Evolutionary conservation across 78 protist species (phyloP), one percentile per base, ranked within the genome.

Genomic region (Dictyostelium discoideum): DNA sequence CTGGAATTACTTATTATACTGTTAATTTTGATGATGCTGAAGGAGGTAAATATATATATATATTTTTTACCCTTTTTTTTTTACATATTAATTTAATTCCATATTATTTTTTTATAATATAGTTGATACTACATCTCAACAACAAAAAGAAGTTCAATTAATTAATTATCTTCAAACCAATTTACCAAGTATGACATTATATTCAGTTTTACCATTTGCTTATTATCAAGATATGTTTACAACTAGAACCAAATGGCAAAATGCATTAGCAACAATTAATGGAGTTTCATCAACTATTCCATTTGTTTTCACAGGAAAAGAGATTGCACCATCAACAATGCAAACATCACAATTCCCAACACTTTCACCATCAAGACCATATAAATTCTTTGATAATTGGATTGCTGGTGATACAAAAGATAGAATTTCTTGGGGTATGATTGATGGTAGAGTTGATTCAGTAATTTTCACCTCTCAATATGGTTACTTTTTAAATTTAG

Each of bases 11-110:
- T 24, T 86, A 77, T n/a, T 86, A 86, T 65, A 77, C 78, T 3
- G 24, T 86, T n/a, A 77, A 77, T 37, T 86, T 86, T 57, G 92
- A 86, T 86, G 92, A 86, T 57, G 92, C 92, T n/a, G 85, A 74
- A 76, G 92, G 92, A 74, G 83, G 50, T 69, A 69, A 69, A 26
- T 65, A 60, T 60, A 6, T 0, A 2, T 8, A 3, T n/a, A 1
- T n/a, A n/a, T n/a, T n/a, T n/a, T n/a, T n/a, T n/a, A n/a, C n/a
- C n/a, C n/a, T n/a, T n/a, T n/a, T n/a, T n/a, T n/a, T n/a, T n/a
- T n/a, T n/a, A n/a, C n/a, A n/a, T n/a, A n/a, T n/a, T n/a, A n/a
- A n/a, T n/a, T n/a, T n/a, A n/a, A n/a, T n/a, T n/a, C n/a, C n/a
- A n/a, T n/a, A n/a, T n/a, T n/a, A n/a, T n/a, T n/a, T n/a, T 24